Evolutionary conservation across 2,329 filamentous ascomycete species (phyloP).

Genomic region (Trichoderma arundinaceum): DNA sequence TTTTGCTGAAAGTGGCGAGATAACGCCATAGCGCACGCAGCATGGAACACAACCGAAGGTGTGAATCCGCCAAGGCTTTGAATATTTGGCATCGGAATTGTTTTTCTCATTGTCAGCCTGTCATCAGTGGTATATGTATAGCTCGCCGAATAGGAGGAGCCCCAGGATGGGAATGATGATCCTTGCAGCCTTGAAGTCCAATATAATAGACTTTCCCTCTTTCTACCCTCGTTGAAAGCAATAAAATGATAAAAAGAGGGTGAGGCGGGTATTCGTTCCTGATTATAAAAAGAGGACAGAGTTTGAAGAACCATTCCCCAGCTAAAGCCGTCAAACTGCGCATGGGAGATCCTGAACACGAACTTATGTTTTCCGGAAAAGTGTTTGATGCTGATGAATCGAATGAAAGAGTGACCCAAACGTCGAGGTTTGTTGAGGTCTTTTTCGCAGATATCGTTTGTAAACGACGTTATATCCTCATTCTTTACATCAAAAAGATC

Average conservation of each 20-base stretch:
- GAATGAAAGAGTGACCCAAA: slow-evolving; percentile 21
- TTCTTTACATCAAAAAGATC: slow-evolving; percentile 19
- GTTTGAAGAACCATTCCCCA: slow-evolving; percentile 22
- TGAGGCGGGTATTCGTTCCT: neutral
- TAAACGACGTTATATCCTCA: slow-evolving; percentile 14
- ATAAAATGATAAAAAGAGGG: slow-evolving; percentile 14
- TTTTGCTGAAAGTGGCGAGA: slow-evolving; percentile 17
- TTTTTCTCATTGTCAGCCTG: slow-evolving; percentile 10
- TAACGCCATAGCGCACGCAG: slow-evolving; percentile 22
- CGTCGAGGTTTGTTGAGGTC: slow-evolving; percentile 20
- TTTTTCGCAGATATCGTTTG: slow-evolving; percentile 2
- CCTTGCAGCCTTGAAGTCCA: slow-evolving; percentile 18
- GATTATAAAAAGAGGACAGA: slow-evolving; percentile 3
- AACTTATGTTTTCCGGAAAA: slow-evolving; percentile 21
- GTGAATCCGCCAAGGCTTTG: slow-evolving; percentile 3
- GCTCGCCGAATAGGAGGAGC: neutral
- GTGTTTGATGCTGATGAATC: slow-evolving; percentile 13
- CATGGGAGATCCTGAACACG: slow-evolving; percentile 28
- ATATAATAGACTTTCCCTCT: slow-evolving; percentile 1
- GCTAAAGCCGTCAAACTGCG: slow-evolving; percentile 29
- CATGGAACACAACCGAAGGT: slow-evolving; percentile 16
- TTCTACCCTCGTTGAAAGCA: slow-evolving; percentile 1
- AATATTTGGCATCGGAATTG: slow-evolving; percentile 3
- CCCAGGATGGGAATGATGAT: slow-evolving; percentile 17
- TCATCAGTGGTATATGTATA: slow-evolving; percentile 3